Evolutionary conservation across 2,329 filamentous ascomycete genomes (phyloP).

Genomic region (Aspergillus alliaceus): DNA sequence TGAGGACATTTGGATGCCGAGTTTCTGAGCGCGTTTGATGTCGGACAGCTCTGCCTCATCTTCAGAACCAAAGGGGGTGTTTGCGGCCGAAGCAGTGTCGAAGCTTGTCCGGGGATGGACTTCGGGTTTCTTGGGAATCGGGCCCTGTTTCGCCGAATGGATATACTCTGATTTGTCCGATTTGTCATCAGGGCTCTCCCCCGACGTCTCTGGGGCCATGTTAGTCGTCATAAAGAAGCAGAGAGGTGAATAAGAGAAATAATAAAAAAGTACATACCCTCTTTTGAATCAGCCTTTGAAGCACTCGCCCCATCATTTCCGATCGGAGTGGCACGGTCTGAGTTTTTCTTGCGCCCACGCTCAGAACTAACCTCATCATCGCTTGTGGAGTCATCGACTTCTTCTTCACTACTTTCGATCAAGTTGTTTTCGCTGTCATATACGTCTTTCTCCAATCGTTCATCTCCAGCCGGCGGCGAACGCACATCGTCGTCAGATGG

Average conservation of each 20-base stretch:
- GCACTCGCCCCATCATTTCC: not conserved
- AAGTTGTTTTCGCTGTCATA: slow-evolving; percentile 64
- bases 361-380: slow-evolving; percentile 59
- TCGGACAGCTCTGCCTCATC: slow-evolving; percentile 82
- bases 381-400: slow-evolving; percentile 54
- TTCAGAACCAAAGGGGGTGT: slow-evolving; percentile 74
- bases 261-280: slow-evolving; percentile 1
- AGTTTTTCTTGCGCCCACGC: slow-evolving; percentile 1
- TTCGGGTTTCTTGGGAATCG: slow-evolving; percentile 46
- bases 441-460: slow-evolving; percentile 68
- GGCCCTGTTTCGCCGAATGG: slow-evolving; percentile 42
- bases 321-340: not conserved
- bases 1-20: slow-evolving; percentile 76
- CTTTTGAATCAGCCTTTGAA: not conserved
- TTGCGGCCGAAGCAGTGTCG: slow-evolving; percentile 60
- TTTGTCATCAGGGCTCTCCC: slow-evolving; percentile 9
- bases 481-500: slow-evolving; percentile 35
- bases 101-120: slow-evolving; percentile 85
- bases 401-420: slow-evolving; percentile 69
- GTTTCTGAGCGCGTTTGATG: slow-evolving; percentile 81
- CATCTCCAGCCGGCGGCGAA: slow-evolving; percentile 47
- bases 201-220: not conserved
- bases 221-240: not conserved
- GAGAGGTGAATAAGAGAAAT: not conserved
- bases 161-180: slow-evolving; percentile 9